These are phyloP conservation scores for Phytopythium litorale DNA, from an alignment of 352 stramenopile species.

Conservation along the genomic window DNA sequence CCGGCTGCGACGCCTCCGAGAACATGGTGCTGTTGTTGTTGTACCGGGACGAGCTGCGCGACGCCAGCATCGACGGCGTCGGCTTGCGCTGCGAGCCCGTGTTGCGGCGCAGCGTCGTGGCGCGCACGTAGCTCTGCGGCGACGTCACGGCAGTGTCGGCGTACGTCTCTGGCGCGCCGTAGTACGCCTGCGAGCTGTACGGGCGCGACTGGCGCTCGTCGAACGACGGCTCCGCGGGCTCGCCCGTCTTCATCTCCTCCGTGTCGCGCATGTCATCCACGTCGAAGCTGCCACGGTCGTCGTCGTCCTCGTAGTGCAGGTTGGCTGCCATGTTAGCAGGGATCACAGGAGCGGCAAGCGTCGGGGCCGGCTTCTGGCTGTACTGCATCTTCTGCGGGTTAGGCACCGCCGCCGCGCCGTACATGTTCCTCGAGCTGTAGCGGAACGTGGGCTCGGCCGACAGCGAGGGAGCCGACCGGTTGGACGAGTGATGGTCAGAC, in stretches of 20 bases:
- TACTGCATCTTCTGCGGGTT: slow-evolving; percentile 23
- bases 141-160: slow-evolving; percentile 47
- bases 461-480: slow-evolving; percentile 10
- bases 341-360: slow-evolving; percentile 34
- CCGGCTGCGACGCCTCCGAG: slow-evolving; percentile 14
- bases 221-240: slow-evolving; percentile 23
- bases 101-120: slow-evolving; percentile 63
- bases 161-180: slow-evolving; percentile 32
- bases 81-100: slow-evolving; percentile 16
- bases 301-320: slow-evolving; percentile 32
- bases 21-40: slow-evolving; percentile 10
- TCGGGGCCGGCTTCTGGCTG: slow-evolving; percentile 22
- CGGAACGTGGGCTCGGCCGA: slow-evolving; percentile 12
- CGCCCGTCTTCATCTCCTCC: slow-evolving; percentile 32
- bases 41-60: slow-evolving; percentile 17
- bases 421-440: slow-evolving; percentile 8
- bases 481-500: slow-evolving; percentile 13
- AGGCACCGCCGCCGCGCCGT: slow-evolving; percentile 10
- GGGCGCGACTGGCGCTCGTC: slow-evolving; percentile 12
- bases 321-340: slow-evolving; percentile 19
- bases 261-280: slow-evolving; percentile 78
- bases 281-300: slow-evolving; percentile 74
- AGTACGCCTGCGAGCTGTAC: slow-evolving; percentile 19
- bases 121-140: slow-evolving; percentile 69
- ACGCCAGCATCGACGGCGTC: slow-evolving; percentile 22